Percentiles rank a stretch among this genome's conserved stretches.
Conservation (phyloP, 2,329 filamentous ascomycete genomes). For the Hypoxylon sp. region DNA sequence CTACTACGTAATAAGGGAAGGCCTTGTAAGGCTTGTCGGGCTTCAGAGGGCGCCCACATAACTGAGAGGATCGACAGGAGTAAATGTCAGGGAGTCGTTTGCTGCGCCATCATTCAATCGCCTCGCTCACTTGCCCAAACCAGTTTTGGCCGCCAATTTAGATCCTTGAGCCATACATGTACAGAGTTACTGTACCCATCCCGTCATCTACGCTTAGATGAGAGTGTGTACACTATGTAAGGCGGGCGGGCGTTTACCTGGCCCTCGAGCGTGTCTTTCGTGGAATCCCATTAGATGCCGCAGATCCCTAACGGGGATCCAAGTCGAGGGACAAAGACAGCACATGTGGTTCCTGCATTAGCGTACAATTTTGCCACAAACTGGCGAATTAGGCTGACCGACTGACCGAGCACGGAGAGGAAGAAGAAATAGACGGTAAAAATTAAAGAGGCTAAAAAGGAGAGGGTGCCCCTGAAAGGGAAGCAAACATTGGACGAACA, state of each 20-base stretch:
- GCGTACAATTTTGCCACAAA: slow-evolving; percentile 27
- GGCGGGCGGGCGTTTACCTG: slow-evolving; percentile 18
- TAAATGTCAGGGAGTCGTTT: slow-evolving; percentile 20
- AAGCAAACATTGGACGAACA: slow-evolving; percentile 28
- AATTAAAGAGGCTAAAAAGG: slow-evolving; percentile 2
- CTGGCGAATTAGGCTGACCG: no score
- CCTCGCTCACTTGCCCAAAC: slow-evolving; percentile 21
- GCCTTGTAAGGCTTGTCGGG: no score
- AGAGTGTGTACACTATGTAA: no score
- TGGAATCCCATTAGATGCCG: neutral
- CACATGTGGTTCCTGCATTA: slow-evolving; percentile 45
- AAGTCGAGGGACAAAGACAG: slow-evolving; percentile 11
- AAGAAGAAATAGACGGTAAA: no score
- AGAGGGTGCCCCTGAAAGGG: slow-evolving; percentile 17
- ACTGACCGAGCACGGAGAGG: slow-evolving; percentile 7
- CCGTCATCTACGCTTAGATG: no score
- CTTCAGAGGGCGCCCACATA: slow-evolving; percentile 15
- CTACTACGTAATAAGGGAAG: no score
- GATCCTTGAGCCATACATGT: slow-evolving; percentile 4
- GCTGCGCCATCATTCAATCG: slow-evolving; percentile 21
- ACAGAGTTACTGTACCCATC: slow-evolving; percentile 14
- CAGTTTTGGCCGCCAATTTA: slow-evolving; percentile 18
- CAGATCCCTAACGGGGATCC: slow-evolving; percentile 5
- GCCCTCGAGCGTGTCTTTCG: slow-evolving; percentile 11
- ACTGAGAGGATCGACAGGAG: slow-evolving; percentile 32